A percentile compares a stretch with the other conserved stretches of the same genome.
These are phyloP conservation scores for Saccharomyces hybrid DNA, from an alignment of 1,139 yeast species.

Conservation along the genomic window DNA sequence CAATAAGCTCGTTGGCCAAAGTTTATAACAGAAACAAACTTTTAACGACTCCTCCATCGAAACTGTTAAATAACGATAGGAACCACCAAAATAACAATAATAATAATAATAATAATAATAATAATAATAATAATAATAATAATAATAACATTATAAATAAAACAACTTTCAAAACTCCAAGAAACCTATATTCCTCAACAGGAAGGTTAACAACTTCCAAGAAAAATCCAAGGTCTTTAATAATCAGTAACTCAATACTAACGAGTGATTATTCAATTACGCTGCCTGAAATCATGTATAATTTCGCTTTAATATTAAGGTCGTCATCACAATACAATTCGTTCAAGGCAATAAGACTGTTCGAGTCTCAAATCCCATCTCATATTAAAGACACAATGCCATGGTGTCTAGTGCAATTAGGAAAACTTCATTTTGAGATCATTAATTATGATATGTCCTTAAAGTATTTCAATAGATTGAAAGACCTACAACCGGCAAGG, in stretches of 20 bases:
- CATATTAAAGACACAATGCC: slow-evolving; percentile 60
- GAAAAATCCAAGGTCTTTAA: slow-evolving; percentile 6
- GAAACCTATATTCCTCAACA: slow-evolving; percentile 8
- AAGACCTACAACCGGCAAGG: slow-evolving; percentile 71
- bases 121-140: neutral
- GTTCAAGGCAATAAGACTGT: slow-evolving; percentile 64
- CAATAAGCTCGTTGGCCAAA: slow-evolving; percentile 12
- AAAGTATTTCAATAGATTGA: slow-evolving; percentile 50
- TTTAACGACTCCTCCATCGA: slow-evolving; percentile 28
- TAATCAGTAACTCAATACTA: slow-evolving; percentile 6
- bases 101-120: neutral
- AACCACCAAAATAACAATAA: neutral
- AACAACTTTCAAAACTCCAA: slow-evolving; percentile 20
- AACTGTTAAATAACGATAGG: slow-evolving; percentile 12
- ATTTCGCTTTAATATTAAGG: slow-evolving; percentile 59
- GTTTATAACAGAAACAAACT: slow-evolving; percentile 16
- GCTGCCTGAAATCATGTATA: slow-evolving; percentile 41
- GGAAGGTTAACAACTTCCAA: slow-evolving; percentile 5
- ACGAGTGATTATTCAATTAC: neutral
- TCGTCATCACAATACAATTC: slow-evolving; percentile 68
- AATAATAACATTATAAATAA: slow-evolving; percentile 5
- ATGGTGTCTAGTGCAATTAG: slow-evolving; percentile 77
- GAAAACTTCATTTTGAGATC: slow-evolving; percentile 77
- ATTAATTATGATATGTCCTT: slow-evolving; percentile 79
- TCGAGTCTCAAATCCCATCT: slow-evolving; percentile 53